Percentiles rank a stretch among this genome's conserved stretches.
Evolutionary conservation across 2,329 filamentous ascomycete genomes (phyloP).

Genomic region (Penicillium sp.): DNA sequence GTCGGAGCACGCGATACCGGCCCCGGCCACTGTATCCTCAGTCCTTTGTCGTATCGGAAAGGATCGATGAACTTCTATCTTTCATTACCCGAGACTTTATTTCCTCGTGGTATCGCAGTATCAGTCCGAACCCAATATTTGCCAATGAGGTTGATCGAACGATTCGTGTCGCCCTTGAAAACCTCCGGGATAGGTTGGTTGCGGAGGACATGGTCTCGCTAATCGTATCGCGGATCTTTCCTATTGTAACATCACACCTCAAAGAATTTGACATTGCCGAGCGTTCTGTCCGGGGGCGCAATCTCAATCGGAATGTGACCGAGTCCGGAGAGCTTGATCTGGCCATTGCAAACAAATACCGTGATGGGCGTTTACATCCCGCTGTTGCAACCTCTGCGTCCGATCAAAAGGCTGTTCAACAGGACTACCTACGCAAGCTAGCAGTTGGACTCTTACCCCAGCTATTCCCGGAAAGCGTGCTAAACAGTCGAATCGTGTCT

Average conservation of each 20-base stretch:
- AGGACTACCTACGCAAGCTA: constrained; percentile 76
- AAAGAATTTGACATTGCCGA: constrained; percentile 88
- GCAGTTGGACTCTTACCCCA: constrained; percentile 62
- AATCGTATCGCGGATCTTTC: constrained; percentile 71
- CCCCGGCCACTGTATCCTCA: constrained; percentile 63
- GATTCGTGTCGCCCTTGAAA: constrained; percentile 62
- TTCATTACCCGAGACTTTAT: constrained; percentile 76
- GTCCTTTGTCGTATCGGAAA: constrained; percentile 67
- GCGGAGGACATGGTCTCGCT: constrained; percentile 76
- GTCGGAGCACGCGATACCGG: constrained; percentile 57
- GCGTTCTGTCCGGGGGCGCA: constrained; percentile 71
- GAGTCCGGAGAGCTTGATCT: constrained; percentile 93
- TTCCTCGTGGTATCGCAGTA: constrained; percentile 75
- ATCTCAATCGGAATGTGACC: constrained; percentile 79
- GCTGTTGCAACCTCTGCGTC: constrained; percentile 75
- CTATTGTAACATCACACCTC: constrained; percentile 79
- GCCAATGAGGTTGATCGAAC: constrained; percentile 75
- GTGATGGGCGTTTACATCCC: constrained; percentile 75
- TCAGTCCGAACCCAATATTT: constrained; percentile 72
- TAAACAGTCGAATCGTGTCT: constrained; percentile 70
- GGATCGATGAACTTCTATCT: constrained; percentile 68
- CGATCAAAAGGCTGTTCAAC: constrained; percentile 74
- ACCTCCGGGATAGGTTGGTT: constrained; percentile 62
- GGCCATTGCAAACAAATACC: constrained; percentile 90
- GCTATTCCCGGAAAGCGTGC: constrained; percentile 63